Base-by-base conservation (phyloP, 257 asterid species). In the Rehmannia glutinosa region DNA sequence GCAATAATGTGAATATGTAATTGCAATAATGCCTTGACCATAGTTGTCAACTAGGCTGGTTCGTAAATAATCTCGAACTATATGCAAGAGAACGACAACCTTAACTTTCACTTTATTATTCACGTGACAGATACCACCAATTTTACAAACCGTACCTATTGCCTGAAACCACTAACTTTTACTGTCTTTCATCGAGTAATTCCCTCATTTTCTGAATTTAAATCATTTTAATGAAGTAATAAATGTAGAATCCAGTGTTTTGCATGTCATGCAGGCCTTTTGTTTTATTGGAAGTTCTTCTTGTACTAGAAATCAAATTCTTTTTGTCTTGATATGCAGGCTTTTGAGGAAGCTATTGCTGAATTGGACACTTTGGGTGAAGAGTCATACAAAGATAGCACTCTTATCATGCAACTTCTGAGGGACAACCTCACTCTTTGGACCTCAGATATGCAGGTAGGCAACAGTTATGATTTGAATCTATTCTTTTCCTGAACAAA, bases 361-460 rank as follows among this genome's bases (percentile, higher is more conserved):
- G 89, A 85, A 75, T 66, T 85, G 82, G 91, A 83, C 73, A 81
- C 85, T 2, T 64, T 84, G 80, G 85, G 87, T 13, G 90, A 82
- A 64, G 87, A 84, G 53, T 83, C 91, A 3, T 82, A 85, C 74
- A 83, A 85, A 79, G 91, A 85, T 45, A 85, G 89, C 91, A 82
- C 91, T 49, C 87, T 83, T 25, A 85, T 85, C 82, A 82, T 85
- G 89, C 92, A 85, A 46, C 84, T 81, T 64, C 80, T 84, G 62
- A 79, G 90, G 82, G 90, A 84, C 79, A 84, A 84, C 71, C 91
- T 85, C 77, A 85, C 86, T 61, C 91, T 82, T 39, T 85, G 91
- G 91, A 82, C 92, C 81, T 83, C 92, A 0, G 87, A 85, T 73
- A 80, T 78, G 85, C 88, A 85, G 91, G 91, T 80, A 73, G 24